These are phyloP conservation scores for Chrysopogon serrulatus DNA, from an alignment of 176 grass and related monocot genomes.

Conservation along the genomic window DNA sequence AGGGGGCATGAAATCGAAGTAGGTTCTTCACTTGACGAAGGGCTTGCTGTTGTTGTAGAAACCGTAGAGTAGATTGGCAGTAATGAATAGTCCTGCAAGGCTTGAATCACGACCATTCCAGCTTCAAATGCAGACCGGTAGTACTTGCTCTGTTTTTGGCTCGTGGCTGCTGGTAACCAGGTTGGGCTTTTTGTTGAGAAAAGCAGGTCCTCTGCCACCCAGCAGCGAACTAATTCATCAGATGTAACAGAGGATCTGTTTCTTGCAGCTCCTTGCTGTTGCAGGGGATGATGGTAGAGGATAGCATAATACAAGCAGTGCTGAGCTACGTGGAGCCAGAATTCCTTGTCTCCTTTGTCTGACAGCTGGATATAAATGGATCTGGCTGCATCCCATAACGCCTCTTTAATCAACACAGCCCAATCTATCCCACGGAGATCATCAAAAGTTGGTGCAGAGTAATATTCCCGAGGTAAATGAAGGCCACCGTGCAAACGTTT, in stretches of 20 bases:
- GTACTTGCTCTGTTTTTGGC: not conserved
- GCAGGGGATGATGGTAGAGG: no score
- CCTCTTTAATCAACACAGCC: not conserved
- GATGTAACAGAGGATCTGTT: not conserved
- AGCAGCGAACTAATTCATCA: not conserved
- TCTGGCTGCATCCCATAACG: not conserved
- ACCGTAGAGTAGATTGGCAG: not conserved
- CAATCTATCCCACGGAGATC: not conserved
- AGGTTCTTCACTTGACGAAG: no score
- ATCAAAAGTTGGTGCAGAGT: not conserved
- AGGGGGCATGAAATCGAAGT: no score
- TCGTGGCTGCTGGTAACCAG: not conserved
- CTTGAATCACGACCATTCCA: not conserved
- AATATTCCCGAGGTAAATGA: not conserved
- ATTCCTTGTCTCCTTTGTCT: accelerated
- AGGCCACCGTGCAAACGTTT: no score
- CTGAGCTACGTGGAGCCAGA: not conserved
- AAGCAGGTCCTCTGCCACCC: not conserved
- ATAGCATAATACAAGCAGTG: no score
- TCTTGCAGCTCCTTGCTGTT: no score
- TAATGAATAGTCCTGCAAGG: not conserved
- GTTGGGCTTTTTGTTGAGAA: not conserved
- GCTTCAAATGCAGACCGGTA: not conserved
- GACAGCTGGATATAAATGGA: not conserved
- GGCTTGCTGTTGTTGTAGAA: no score